phyloP scores from a whole-genome alignment of 2,329 filamentous ascomycete genomes.

The Colletotrichum higginsianum region DNA sequence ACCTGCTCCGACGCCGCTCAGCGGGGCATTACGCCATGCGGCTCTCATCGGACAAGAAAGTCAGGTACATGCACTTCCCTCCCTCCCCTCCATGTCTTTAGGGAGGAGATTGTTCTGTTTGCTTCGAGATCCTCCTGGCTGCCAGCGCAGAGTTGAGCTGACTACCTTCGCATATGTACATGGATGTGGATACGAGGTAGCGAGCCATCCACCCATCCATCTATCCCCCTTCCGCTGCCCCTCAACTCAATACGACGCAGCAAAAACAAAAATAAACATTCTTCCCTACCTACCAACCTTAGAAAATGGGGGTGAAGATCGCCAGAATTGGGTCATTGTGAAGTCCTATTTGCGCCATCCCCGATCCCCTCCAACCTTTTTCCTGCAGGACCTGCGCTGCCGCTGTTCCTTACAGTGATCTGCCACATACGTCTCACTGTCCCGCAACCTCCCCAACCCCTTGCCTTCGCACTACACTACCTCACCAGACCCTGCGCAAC shows the following conservation, averaged over 20 bases:
- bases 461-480: not conserved
- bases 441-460: not conserved
- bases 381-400: not conserved
- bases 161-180: too few relatives aligned
- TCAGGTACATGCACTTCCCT: not conserved
- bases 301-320: constrained; percentile 6
- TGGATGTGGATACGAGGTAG: too few relatives aligned
- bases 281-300: not conserved
- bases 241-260: too few relatives aligned
- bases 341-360: constrained; percentile 27
- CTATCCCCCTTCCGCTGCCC: not conserved
- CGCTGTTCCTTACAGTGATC: constrained; percentile 23
- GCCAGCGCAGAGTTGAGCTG: constrained; percentile 4
- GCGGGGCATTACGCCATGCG: constrained; percentile 43
- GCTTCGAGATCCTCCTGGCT: not conserved
- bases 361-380: constrained; percentile 18
- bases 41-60: constrained; percentile 32
- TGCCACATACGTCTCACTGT: not conserved
- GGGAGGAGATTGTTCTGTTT: not conserved
- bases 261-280: constrained; percentile 2
- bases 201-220: too few relatives aligned
- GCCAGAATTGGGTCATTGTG: constrained; percentile 32
- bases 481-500: not conserved
- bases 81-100: not conserved
- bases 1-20: constrained; percentile 11